These are phyloP conservation scores for Plicaturopsis crispa DNA, from an alignment of 768 basidiomycete genomes.

Conservation along the genomic window DNA sequence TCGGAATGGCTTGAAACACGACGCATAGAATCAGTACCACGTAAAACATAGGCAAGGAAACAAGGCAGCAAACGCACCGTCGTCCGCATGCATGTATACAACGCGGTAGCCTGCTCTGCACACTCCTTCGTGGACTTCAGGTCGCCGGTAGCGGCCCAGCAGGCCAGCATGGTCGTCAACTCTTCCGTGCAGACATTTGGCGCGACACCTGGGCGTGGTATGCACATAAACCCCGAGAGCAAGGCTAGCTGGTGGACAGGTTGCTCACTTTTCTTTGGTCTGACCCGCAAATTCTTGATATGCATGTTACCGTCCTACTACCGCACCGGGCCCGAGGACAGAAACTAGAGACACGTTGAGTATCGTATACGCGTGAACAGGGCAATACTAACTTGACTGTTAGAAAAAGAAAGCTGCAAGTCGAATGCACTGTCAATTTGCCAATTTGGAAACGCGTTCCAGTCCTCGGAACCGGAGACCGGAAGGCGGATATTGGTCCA, in stretches of 20 bases:
- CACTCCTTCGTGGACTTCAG: slow-evolving; percentile 47
- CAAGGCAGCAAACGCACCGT: slow-evolving; percentile 39
- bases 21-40: neutral
- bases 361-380: too few relatives aligned
- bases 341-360: too few relatives aligned
- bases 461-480: too few relatives aligned
- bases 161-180: slow-evolving; percentile 73
- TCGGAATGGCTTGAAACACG: slow-evolving; percentile 48
- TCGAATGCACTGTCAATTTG: too few relatives aligned
- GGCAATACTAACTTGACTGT: too few relatives aligned
- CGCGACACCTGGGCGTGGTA: slow-evolving; percentile 27
- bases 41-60: slow-evolving; percentile 3
- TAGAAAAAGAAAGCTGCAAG: too few relatives aligned
- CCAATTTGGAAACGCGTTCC: too few relatives aligned
- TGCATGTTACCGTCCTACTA: slow-evolving; percentile 45
- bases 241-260: neutral
- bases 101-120: slow-evolving; percentile 44
- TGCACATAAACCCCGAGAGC: slow-evolving; percentile 4
- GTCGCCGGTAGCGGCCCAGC: slow-evolving; percentile 77
- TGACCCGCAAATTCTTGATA: slow-evolving; percentile 75
- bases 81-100: slow-evolving; percentile 82
- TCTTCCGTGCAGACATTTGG: slow-evolving; percentile 58
- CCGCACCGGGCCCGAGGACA: too few relatives aligned
- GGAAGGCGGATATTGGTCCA: neutral
- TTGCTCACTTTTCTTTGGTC: slow-evolving; percentile 64